Base-by-base conservation (phyloP, 2,329 filamentous ascomycete genomes). In the Phyllachora maydis region DNA sequence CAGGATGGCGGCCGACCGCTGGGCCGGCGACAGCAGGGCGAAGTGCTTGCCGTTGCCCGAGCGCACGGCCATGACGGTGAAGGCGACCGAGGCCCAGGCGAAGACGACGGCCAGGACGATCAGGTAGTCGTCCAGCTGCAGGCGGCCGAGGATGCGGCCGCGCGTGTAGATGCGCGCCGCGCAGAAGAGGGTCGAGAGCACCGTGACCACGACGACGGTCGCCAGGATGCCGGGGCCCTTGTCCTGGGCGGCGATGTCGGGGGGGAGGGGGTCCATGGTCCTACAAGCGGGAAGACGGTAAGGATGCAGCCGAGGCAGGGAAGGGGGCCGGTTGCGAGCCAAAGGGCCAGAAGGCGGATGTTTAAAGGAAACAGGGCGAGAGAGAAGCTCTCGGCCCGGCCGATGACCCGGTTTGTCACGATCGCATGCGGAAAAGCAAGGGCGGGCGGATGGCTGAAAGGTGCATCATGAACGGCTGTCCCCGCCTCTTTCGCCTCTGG, bases 31-130 rank as follows among this genome's bases (percentile, higher is more conserved):
- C 8, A 56, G 34, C 0, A 40, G 35, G 9, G 28, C 31, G 14
- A 45, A 38, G 31, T 57, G 50, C 22, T 40, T 39, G 2, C 53
- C 53, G 24, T 45, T 50, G 4, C 54, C 53, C 11, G 38, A 30
- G 1, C 23, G 19, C 6, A 56, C 42, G 7, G 46, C 45, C 5
- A 37, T 34, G 6, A 42, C 40, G 2, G 42, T 42, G 8, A 53
- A 27, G 6, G 27, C 41, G 2, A 49, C 40, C 12, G 45, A 47
- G 19, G 35, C 25, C 32, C 48, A 39, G 4, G 42, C 39, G 16
- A 43, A 35, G 28, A 47, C 45, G 32, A 46, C 33, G 2, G 46
- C 40, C 3, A 35, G 11, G 0, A 40, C 27, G 28, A 50, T 50
- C 14, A 51, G 26, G 19, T 38, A 48, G 27, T 52, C 49, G 24